Percentiles rank a stretch among this genome's conserved stretches.
Evolutionary conservation across 345 rosid genomes (phyloP).

Genomic region (Ceriops tagal): DNA sequence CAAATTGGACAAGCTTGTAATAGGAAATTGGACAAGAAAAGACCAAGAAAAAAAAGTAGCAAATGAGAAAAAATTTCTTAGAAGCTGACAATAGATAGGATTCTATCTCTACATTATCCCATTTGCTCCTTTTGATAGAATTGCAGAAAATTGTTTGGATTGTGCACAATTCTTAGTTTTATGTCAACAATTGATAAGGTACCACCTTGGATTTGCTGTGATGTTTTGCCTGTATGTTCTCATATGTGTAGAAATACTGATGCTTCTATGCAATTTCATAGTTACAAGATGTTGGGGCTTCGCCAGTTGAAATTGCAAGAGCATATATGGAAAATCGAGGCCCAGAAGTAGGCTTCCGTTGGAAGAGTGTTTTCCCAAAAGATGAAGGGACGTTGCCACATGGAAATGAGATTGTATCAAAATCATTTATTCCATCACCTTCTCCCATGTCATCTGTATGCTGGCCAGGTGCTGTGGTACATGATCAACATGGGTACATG

Average conservation of each 20-base stretch:
- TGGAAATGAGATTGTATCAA: slow-evolving; percentile 36
- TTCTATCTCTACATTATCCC: no score
- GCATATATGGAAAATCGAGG: slow-evolving; percentile 12
- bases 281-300: not conserved
- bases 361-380: slow-evolving; percentile 39
- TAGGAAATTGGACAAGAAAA: no score
- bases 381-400: slow-evolving; percentile 37
- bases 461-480: slow-evolving; percentile 90
- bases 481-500: slow-evolving; percentile 46
- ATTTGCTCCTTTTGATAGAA: no score
- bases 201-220: not conserved
- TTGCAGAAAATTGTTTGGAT: no score
- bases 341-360: slow-evolving; percentile 37
- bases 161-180: no score
- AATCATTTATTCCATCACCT: slow-evolving; percentile 46
- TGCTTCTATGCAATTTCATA: not conserved
- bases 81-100: no score
- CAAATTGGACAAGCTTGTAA: no score
- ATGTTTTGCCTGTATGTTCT: not conserved
- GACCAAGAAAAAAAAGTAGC: no score
- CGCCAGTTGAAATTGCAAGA: slow-evolving; percentile 7
- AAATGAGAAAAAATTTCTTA: no score
- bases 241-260: not conserved
- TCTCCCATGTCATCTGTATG: slow-evolving; percentile 49
- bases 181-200: no score